Evolutionary conservation across 163 green algal genomes (phyloP), one percentile per base, ranked within the genome.

Genomic region (Chlorella variabilis): DNA sequence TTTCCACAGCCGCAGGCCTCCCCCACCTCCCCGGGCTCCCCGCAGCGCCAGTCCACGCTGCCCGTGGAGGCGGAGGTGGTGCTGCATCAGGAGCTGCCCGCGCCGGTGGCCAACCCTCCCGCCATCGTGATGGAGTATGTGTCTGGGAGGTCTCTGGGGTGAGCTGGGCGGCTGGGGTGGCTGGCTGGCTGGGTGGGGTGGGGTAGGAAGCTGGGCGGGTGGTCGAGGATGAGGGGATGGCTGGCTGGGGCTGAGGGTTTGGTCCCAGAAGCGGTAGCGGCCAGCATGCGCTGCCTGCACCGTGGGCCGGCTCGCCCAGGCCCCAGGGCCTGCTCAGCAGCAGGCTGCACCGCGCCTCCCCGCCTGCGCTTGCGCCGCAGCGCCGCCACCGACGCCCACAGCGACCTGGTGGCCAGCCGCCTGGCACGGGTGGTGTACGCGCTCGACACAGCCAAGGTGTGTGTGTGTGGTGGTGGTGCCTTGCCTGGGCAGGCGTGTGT

Each of bases 51-150:
- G 33, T 18, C 49, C 31, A 58, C 71, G 34, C 25, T 68, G 54
- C 71, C 54, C 13, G 34, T 27, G 23, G 54, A 36, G 23, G 71
- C 51, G 31, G 33, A 34, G 13, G 29, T 1, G 23, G 41, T 65
- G 38, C 3, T 31, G 29, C 71, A 67, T 18, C 80, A 84, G 70
- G 54, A 36, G 5, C 62, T 66, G 25, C 83, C 63, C 70, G 81
- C 63, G 36, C 65, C 29, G 67, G 74, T 38, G 45, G 73, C 38
- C 67, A 85, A 84, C 82, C 76, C 78, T 11, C 87, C 90, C 1
- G 90, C 90, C 23, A 82, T 94, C 13, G 87, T 94, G 31, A 86
- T 83, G 6, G 90, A 94, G 84, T 93, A 85, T 69, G 82, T 93
- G 31, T 41, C n/a, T 1, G 81, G 81, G 6, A 33, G 34, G 21